phyloP scores from a whole-genome alignment of 148 eudicot species.

The Persicaria tinctoria region DNA sequence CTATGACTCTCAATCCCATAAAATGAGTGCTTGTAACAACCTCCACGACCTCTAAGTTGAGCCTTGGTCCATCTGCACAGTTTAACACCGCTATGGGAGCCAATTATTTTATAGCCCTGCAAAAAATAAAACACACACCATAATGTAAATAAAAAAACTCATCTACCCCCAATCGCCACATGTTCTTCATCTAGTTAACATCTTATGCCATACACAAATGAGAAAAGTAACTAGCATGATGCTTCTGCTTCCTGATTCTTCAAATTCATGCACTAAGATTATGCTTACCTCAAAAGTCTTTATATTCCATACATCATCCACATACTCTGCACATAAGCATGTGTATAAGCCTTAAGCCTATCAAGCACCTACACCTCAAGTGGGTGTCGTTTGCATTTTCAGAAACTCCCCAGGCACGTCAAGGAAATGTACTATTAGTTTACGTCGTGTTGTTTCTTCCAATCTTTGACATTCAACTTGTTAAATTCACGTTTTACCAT shows the following conservation, averaged over 20 bases:
- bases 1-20: slow-evolving; percentile 99
- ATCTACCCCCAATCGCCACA: neutral
- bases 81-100: slow-evolving; percentile 98
- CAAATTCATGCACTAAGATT: neutral
- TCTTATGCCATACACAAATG: neutral
- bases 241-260: neutral
- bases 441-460: too few species aligned
- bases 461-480: too few species aligned
- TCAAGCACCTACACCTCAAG: too few species aligned
- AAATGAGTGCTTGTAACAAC: slow-evolving; percentile 98
- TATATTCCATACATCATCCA: neutral
- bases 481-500: too few species aligned
- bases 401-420: too few species aligned
- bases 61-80: slow-evolving; percentile 96
- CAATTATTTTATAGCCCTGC: slow-evolving; percentile 99
- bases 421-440: too few species aligned
- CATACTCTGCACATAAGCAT: neutral
- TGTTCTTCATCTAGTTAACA: neutral
- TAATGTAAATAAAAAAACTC: neutral
- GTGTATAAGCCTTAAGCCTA: neutral
- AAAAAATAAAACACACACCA: neutral
- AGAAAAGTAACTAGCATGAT: neutral
- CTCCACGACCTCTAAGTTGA: slow-evolving; percentile 99
- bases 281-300: neutral
- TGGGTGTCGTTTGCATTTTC: too few species aligned